phyloP scores from a whole-genome alignment of 495 filamentous ascomycete genomes.

The Trichocladium uniseriatum region DNA sequence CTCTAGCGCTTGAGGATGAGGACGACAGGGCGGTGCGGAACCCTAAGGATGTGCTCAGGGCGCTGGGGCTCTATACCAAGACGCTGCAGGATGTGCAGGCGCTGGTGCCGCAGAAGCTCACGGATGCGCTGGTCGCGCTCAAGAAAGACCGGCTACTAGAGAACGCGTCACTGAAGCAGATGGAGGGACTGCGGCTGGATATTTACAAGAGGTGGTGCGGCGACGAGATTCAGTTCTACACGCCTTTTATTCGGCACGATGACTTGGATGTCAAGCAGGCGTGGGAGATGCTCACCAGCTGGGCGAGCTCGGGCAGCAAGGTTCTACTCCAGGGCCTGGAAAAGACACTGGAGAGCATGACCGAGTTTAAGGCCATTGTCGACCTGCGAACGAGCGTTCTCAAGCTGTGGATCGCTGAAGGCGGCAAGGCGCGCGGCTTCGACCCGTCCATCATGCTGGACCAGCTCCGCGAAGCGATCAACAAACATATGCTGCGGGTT shows the following conservation, averaged over 20 bases:
- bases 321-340: slow-evolving; percentile 52
- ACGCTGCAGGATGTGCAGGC: slow-evolving; percentile 70
- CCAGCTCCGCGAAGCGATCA: slow-evolving; percentile 58
- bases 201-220: slow-evolving; percentile 73
- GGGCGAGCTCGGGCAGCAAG: slow-evolving; percentile 64
- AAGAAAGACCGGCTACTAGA: slow-evolving; percentile 61
- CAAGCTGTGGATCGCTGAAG: slow-evolving; percentile 60
- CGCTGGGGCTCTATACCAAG: slow-evolving; percentile 61
- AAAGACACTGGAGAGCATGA: slow-evolving; percentile 43
- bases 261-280: slow-evolving; percentile 60
- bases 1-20: slow-evolving; percentile 44
- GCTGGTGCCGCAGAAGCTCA: slow-evolving; percentile 61
- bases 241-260: slow-evolving; percentile 80
- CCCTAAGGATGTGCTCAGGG: slow-evolving; percentile 45
- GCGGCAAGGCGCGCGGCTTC: slow-evolving; percentile 42
- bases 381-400: slow-evolving; percentile 59
- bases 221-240: slow-evolving; percentile 77
- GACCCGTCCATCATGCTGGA: slow-evolving; percentile 55
- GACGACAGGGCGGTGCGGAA: slow-evolving; percentile 20
- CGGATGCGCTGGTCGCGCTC: slow-evolving; percentile 57
- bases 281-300: slow-evolving; percentile 54
- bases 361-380: slow-evolving; percentile 57
- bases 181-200: slow-evolving; percentile 73
- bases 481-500: slow-evolving; percentile 50
- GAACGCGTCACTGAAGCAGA: slow-evolving; percentile 51